These are phyloP conservation scores for Flammula alnicola DNA, from an alignment of 1,284 basidiomycete species.

Conservation along the genomic window DNA sequence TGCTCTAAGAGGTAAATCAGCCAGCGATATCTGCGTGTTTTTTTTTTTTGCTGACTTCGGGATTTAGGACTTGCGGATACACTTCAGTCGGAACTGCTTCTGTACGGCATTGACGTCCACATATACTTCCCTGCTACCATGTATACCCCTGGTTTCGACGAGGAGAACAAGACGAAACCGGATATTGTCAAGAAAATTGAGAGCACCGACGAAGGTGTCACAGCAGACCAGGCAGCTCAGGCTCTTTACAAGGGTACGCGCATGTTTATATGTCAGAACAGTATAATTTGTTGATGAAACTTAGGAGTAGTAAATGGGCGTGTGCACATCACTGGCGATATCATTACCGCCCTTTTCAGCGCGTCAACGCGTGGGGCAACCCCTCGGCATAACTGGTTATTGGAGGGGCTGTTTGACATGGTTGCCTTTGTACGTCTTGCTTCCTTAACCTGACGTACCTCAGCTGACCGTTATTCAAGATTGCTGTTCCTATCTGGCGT, in stretches of 20 bases:
- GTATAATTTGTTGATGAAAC: not conserved
- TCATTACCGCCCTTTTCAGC: conserved; percentile 73
- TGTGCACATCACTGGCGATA: conserved; percentile 78
- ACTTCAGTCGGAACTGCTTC: conserved; percentile 79
- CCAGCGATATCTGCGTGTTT: conserved; percentile 2
- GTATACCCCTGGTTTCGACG: conserved; percentile 77
- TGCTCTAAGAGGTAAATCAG: conserved; percentile 80
- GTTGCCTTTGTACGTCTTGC: conserved; percentile 43
- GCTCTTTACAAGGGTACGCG: conserved; percentile 66
- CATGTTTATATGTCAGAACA: not conserved
- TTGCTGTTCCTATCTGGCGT: conserved; percentile 59
- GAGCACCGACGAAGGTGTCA: conserved; percentile 62
- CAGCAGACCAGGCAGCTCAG: conserved; percentile 70
- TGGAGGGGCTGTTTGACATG: conserved; percentile 53
- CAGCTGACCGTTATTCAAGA: conserved; percentile 35
- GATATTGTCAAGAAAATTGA: conserved; percentile 81
- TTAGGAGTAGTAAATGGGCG: conserved; percentile 74
- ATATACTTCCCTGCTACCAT: conserved; percentile 91
- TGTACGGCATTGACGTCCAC: conserved; percentile 84
- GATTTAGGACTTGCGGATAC: conserved; percentile 86
- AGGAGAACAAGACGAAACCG: conserved; percentile 86
- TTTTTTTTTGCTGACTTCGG: too few species aligned
- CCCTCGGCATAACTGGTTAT: conserved; percentile 63
- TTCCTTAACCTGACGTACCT: conserved; percentile 7
- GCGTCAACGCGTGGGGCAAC: conserved; percentile 71